Conservation (phyloP, 441 rosid species). For the Euphorbia schlechtendalii region DNA sequence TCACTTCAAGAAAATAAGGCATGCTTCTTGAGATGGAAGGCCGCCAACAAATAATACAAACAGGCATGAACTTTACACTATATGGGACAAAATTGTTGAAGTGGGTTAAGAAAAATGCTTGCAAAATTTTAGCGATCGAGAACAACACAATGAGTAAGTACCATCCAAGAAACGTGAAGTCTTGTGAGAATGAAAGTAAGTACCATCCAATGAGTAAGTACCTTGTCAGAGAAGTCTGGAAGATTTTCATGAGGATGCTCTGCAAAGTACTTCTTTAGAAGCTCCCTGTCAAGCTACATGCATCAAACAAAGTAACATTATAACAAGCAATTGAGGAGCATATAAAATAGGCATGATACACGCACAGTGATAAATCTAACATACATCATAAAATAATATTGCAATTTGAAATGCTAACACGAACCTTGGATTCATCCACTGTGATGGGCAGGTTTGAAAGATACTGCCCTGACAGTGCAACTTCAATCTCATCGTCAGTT, state of each 20-base stretch:
- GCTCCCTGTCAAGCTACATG: conserved; percentile 75
- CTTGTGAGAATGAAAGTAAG: background rate
- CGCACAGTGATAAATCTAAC: background rate
- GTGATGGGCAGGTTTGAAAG: conserved; percentile 75
- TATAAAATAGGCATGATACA: conserved; percentile 7
- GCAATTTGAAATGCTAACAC: background rate
- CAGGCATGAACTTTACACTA: background rate
- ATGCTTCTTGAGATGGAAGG: background rate
- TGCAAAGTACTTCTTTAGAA: conserved; percentile 58
- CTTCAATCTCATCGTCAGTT: conserved; percentile 70
- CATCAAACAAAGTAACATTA: conserved; percentile 19
- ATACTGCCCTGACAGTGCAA: conserved; percentile 84
- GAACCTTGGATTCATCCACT: conserved; percentile 84
- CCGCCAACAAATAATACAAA: background rate
- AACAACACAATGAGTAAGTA: background rate
- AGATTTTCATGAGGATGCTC: conserved; percentile 62
- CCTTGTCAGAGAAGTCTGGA: conserved; percentile 56
- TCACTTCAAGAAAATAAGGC: background rate
- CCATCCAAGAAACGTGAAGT: background rate
- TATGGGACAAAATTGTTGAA: background rate
- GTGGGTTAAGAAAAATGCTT: background rate
- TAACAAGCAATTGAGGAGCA: background rate
- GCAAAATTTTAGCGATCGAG: background rate
- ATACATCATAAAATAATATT: background rate
- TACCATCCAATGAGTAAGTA: conserved; percentile 25